Evolutionary conservation across 352 stramenopile species (phyloP), one percentile per base, ranked within the genome.

Genomic region (Phytophthora rubi): DNA sequence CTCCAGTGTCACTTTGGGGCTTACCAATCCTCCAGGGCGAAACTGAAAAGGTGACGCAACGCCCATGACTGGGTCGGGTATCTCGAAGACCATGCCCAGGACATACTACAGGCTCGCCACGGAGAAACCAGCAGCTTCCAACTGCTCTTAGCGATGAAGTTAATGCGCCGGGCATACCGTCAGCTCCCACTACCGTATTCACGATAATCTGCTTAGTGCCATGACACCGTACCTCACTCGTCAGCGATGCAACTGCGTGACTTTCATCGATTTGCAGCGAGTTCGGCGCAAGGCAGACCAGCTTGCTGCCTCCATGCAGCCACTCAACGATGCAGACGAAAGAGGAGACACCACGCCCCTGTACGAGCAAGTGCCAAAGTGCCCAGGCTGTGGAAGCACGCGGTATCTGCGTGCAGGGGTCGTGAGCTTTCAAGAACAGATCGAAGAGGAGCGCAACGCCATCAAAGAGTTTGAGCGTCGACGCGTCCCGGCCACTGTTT

Each of bases 191-290:
- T 53, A 28, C 26, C 28, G 39, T 35, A 47, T 55, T 18, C n/a
- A 68, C 13, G 59, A 77, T 54, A 65, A 73, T 32, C 63, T 66
- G 23, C 37, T 67, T 32, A 73, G 55, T 53, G 42, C 37, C n/a
- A 80, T 79, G 70, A 94, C 86, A 13, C 84, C 86, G 23, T 94
- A 94, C 37, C 73, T 93, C 49, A 94, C 83, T 18, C 94, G 87
- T 57, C 84, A 84, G 47, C 77, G 82, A 37, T 95, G 86, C 79
- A 95, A 95, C 62, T 87, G 73, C 65, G 73, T 95, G 47, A 83
- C 82, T 7, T 93, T 95, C 70, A 79, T 95, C 65, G 83, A 93
- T 44, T 67, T 92, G 7, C 69, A 71, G 16, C 76, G 73, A 44
- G 76, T 95, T 10, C 78, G 83, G 0, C 75, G 60, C 10, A 71